phyloP scores from a whole-genome alignment of 805 yeast genomes.

The Candida argentea region DNA sequence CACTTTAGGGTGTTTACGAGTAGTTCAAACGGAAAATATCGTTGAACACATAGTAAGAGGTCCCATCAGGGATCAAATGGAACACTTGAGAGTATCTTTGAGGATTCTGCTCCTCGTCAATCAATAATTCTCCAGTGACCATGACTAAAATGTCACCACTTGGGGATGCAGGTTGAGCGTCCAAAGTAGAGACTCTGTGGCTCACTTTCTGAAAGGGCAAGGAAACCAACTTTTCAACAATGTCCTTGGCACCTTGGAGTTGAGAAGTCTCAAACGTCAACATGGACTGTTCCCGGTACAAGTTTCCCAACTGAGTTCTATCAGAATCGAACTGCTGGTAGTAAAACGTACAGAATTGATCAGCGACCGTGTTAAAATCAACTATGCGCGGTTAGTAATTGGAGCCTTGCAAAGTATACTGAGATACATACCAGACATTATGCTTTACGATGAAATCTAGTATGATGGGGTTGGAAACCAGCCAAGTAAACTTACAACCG shows the following conservation, averaged over 20 bases:
- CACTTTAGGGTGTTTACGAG: conserved; percentile 42
- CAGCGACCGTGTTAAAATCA: conserved; percentile 37
- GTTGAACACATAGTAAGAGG: conserved; percentile 87
- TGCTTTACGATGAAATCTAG: too few species aligned
- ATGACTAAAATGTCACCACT: conserved; percentile 87
- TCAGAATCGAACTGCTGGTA: conserved; percentile 92
- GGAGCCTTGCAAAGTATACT: not conserved
- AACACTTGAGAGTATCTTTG: conserved; percentile 97
- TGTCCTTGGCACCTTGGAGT: conserved; percentile 87
- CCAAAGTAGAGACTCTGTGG: conserved; percentile 90
- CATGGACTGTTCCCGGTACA: conserved; percentile 96
- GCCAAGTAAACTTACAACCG: not conserved
- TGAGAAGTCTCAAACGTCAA: conserved; percentile 92
- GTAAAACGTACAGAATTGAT: conserved; percentile 89
- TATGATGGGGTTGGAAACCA: not conserved
- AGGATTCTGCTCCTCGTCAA: conserved; percentile 91
- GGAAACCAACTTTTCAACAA: conserved; percentile 82
- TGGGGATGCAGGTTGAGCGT: conserved; percentile 96
- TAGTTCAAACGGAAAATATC: conserved; percentile 95
- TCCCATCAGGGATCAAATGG: conserved; percentile 90
- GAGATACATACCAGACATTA: conserved; percentile 21
- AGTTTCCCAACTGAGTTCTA: conserved; percentile 83
- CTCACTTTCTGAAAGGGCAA: conserved; percentile 89
- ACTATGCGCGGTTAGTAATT: conserved; percentile 12
- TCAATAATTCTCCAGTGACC: conserved; percentile 92